Evolutionary conservation across 192 early-diverging fungal species (phyloP), one percentile per base, ranked within the genome.

Genomic region (Entomortierella chlamydospora): DNA sequence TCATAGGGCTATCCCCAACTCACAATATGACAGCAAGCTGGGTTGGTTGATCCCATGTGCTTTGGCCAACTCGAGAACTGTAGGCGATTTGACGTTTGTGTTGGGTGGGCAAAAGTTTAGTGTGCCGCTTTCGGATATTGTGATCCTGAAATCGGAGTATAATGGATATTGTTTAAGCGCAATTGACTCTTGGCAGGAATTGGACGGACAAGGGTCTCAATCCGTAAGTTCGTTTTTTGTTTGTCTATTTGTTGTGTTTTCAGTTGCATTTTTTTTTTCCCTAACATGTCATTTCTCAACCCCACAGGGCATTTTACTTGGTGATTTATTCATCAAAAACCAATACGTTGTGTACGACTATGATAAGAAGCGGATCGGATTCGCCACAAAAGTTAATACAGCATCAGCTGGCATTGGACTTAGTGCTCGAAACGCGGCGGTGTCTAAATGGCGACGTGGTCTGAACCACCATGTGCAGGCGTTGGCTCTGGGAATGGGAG

Each of bases 281-380:
- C 18, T 50, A 43, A 49, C 15, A 10, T 22, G 28, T n/a, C n/a
- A 23, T 51, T 22, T 37, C 17, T 26, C 29, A 11, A 34, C 37
- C 30, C 0, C 31, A 45, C 53, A 78, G 76, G 76, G 67, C n/a
- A 70, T 79, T 9, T 50, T 79, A n/a, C 52, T 79, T n/a, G 76
- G 76, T 23, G 76, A 79, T 41, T 30, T 79, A 4, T 79, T 79
- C 47, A 66, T 79, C 68, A 79, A 79, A 57, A 79, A 79, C 52
- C 76, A 79, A 37, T 79, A 79, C 20, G 76, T 79, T 6, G 76
- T 79, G 1, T 79, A 61, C 42, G 68, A 79, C 49, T 79, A 79
- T 45, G 25, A n/a, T 2, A 70, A 61, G 25, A 5, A 29, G 18
- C 67, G 37, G 42, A 66, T 79, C 37, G 76, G 76, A 25, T 79